Evolutionary conservation across 208 protist species (phyloP), one percentile per base, ranked within the genome.

Genomic region (Trypanosoma rangeli): DNA sequence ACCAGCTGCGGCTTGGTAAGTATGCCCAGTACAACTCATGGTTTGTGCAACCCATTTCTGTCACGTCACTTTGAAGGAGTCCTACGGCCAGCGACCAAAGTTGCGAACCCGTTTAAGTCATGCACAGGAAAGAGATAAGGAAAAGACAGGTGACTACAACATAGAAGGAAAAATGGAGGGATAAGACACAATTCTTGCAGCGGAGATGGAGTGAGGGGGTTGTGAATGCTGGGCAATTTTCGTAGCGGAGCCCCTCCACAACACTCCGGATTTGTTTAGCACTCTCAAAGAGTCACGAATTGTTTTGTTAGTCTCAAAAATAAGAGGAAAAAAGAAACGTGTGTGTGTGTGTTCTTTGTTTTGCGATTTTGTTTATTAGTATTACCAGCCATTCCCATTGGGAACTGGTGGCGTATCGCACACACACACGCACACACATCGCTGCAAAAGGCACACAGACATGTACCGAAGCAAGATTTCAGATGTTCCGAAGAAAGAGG

Each of bases 1-100:
- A 84, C 49, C 65, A 76, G 35, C 29, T 73, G 49, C 86, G 80
- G 64, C 75, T 95, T 52, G 79, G 76, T 57, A 89, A 90, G 59
- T 81, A 83, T 52, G 90, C 84, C n/a, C 80, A 92, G 63, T 93
- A 95, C 70, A 84, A 79, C 15, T 90, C 90, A 42, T 95, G 87
- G 83, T 84, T 89, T 76, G 75, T 95, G 42, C 86, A 93, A 50
- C 78, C 84, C 7, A 77, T 92, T 0, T 26, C 22, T 5, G 77
- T 91, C 13, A 73, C 77, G 7, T 56, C 64, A 42, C 46, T 91
- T 26, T 80, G 52, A 74, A 59, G 26, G 18, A n/a, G 20, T 13
- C 37, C 54, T 15, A 37, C 52, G n/a, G 18, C 13, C 31, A 55
- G 20, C 29, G 3, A 58, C 15, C 1, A 37, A 29, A 66, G 9